Conservation (phyloP, 352 stramenopile species). For the Globisporangium parvum region DNA sequence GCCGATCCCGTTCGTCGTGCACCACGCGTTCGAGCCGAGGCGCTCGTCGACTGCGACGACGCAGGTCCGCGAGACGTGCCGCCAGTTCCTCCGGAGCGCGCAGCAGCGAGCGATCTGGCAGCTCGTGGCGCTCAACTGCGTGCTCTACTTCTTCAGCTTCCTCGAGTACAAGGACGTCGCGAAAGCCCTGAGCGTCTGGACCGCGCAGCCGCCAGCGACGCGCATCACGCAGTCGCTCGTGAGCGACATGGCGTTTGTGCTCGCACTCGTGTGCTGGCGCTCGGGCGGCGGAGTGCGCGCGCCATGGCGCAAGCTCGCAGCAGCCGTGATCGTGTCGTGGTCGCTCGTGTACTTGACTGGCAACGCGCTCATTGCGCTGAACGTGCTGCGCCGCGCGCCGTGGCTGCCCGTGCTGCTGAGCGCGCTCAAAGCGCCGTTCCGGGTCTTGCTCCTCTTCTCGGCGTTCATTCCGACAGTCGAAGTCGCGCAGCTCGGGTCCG, state of each 20-base stretch:
- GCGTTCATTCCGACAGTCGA: conserved; percentile 38
- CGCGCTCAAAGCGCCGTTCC: conserved; percentile 17
- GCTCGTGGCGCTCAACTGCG: conserved; percentile 34
- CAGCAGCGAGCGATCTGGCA: conserved; percentile 42
- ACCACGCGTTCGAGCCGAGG: conserved; percentile 20
- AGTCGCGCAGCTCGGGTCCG: conserved; percentile 31
- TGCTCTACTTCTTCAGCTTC: conserved; percentile 33
- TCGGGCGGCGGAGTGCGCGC: conserved; percentile 12
- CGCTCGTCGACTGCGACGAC: background rate
- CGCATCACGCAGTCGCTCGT: conserved; percentile 16
- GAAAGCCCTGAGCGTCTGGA: conserved; percentile 19
- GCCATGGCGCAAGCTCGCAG: conserved; percentile 19
- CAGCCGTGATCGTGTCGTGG: conserved; percentile 13
- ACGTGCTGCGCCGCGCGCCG: conserved; percentile 9
- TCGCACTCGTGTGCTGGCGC: conserved; percentile 21
- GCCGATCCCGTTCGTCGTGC: conserved; percentile 25
- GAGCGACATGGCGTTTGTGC: conserved; percentile 20
- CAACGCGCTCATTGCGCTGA: conserved; percentile 20
- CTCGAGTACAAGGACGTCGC: conserved; percentile 21
- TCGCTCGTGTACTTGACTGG: conserved; percentile 7
- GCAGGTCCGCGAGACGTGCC: conserved; percentile 15
- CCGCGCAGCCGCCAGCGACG: conserved; percentile 7
- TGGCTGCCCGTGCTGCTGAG: conserved; percentile 21
- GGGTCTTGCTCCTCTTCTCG: conserved; percentile 22
- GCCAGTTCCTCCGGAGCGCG: conserved; percentile 17